Evolutionary conservation across 768 basidiomycete genomes (phyloP).

Genomic region (Mycena olivaceomarginata): DNA sequence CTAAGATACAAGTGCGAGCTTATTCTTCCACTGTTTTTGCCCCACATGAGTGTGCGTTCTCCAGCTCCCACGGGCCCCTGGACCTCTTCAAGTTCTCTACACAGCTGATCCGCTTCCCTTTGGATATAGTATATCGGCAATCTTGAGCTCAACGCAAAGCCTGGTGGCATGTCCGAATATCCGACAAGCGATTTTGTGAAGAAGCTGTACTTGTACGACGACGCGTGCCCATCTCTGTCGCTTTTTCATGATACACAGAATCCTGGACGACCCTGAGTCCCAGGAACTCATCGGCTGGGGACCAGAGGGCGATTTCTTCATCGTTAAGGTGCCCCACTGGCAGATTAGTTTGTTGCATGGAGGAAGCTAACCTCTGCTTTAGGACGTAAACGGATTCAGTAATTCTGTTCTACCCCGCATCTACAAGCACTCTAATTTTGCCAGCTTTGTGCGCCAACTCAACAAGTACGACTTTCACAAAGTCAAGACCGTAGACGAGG

Average conservation of each 20-base stretch:
- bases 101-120: neutral
- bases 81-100: no score
- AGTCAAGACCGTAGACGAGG: neutral
- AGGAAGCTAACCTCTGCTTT: neutral
- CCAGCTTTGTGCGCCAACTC: neutral
- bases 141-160: neutral
- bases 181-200: neutral
- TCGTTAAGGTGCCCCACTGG: neutral
- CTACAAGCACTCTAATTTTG: constrained; percentile 3
- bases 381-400: neutral
- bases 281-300: constrained; percentile 2
- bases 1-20: neutral
- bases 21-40: neutral
- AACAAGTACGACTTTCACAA: constrained; percentile 10
- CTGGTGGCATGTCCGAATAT: neutral
- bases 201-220: constrained; percentile 4
- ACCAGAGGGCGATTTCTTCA: constrained; percentile 2
- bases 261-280: neutral
- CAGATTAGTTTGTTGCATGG: neutral
- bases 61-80: neutral
- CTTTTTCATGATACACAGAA: constrained; percentile 3
- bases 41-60: neutral
- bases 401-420: neutral
- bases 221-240: neutral
- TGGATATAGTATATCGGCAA: neutral